phyloP scores from a whole-genome alignment of 495 filamentous ascomycete species.

The Hypoxylon perforatum region DNA sequence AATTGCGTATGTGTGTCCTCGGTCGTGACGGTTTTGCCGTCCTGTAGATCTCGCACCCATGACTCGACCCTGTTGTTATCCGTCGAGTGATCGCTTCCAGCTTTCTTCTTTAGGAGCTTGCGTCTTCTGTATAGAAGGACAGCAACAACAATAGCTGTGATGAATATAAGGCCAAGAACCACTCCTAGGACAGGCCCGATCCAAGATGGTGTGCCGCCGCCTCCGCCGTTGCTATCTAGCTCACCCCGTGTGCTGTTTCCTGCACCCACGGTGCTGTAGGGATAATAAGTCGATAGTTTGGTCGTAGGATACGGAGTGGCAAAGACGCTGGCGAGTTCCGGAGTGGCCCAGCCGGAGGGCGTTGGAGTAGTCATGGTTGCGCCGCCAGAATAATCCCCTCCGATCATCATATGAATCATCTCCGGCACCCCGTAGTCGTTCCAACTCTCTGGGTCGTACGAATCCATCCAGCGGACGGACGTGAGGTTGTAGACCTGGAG shows the following conservation, averaged over 20 bases:
- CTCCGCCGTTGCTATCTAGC: conserved; percentile 8
- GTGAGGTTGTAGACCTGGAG: conserved; percentile 74
- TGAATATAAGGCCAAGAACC: conserved; percentile 69
- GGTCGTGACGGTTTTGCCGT: conserved; percentile 61
- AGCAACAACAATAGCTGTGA: conserved; percentile 62
- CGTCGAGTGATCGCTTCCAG: conserved; percentile 55
- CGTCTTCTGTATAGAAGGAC: conserved; percentile 67
- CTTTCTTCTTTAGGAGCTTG: conserved; percentile 47
- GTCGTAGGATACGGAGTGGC: conserved; percentile 63
- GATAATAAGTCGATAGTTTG: conserved; percentile 68
- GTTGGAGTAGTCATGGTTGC: conserved; percentile 63
- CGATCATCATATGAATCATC: conserved; percentile 67
- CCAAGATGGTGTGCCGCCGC: conserved; percentile 66
- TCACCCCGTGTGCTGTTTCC: conserved; percentile 48
- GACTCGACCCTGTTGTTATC: conserved; percentile 54
- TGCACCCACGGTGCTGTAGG: conserved; percentile 58
- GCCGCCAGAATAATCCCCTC: conserved; percentile 69
- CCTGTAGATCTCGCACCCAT: conserved; percentile 57
- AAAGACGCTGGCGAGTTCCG: conserved; percentile 65
- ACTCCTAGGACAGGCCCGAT: conserved; percentile 74
- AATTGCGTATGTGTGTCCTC: conserved; percentile 52
- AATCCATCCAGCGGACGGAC: conserved; percentile 62
- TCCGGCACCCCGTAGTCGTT: conserved; percentile 71
- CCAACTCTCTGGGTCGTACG: conserved; percentile 69
- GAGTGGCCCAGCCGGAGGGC: conserved; percentile 62